Conservation (phyloP, 2,329 filamentous ascomycete genomes). For the Penicillium sp. region DNA sequence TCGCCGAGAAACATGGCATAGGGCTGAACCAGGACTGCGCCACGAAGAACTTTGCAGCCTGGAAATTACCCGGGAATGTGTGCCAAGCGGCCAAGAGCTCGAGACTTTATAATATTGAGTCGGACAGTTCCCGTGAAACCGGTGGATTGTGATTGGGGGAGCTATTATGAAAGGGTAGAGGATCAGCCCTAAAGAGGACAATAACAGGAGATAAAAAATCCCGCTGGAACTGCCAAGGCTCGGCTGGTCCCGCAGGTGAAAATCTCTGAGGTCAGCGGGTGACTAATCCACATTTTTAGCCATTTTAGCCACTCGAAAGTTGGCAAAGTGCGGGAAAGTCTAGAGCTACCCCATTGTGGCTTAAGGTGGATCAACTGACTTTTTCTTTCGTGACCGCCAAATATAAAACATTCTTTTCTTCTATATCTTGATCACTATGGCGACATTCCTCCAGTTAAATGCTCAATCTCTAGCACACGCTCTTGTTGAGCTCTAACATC, state of each 20-base stretch:
- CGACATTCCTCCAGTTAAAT: slow-evolving; percentile 25
- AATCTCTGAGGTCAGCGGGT: slow-evolving; percentile 1
- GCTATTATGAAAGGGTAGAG: neutral
- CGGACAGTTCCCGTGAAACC: neutral
- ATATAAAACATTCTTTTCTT: slow-evolving; percentile 4
- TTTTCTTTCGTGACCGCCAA: slow-evolving; percentile 2
- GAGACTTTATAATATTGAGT: neutral
- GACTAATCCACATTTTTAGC: neutral
- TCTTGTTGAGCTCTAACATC: slow-evolving; percentile 20
- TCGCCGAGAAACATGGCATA: neutral
- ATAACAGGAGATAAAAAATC: neutral
- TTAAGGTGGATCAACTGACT: neutral
- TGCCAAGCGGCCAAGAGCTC: slow-evolving; percentile 5
- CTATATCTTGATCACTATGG: slow-evolving; percentile 10
- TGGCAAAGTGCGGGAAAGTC: neutral
- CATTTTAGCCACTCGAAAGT: neutral
- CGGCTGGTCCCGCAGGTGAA: neutral
- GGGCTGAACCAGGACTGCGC: slow-evolving; percentile 3
- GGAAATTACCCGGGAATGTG: neutral
- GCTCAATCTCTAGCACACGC: slow-evolving; percentile 21
- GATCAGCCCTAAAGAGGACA: slow-evolving; percentile 1
- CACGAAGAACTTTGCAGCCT: neutral
- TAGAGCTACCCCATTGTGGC: neutral
- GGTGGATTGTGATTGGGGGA: neutral
- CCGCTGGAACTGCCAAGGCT: neutral